Conservation (phyloP, 495 filamentous ascomycete species). For the Podospora appendiculata region DNA sequence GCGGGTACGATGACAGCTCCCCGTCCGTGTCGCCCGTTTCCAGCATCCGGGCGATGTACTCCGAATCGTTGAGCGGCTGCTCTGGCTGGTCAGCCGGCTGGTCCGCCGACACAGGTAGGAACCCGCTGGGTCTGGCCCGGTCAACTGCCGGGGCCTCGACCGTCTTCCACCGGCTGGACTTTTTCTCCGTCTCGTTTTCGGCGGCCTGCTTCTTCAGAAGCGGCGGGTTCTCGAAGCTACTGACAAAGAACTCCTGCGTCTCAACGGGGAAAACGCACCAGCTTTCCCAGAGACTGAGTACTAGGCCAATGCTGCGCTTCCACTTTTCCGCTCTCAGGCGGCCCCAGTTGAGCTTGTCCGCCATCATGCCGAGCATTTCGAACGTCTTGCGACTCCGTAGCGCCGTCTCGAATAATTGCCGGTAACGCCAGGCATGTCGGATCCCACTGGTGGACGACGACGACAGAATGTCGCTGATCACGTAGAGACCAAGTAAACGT, state of each 20-base stretch:
- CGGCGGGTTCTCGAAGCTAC: conserved; percentile 69
- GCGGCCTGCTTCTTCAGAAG: conserved; percentile 43
- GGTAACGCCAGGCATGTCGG: conserved; percentile 84
- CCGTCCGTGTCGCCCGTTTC: conserved; percentile 29
- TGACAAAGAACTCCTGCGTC: conserved; percentile 63
- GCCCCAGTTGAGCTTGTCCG: conserved; percentile 74
- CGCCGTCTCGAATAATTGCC: conserved; percentile 73
- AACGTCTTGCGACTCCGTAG: conserved; percentile 67
- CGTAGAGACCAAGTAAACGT: conserved; percentile 74
- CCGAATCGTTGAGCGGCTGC: conserved; percentile 15
- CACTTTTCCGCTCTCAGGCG: conserved; percentile 81
- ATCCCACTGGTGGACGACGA: conserved; percentile 77
- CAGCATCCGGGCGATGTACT: conserved; percentile 20
- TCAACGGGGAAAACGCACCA: conserved; percentile 80
- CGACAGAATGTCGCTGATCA: conserved; percentile 83
- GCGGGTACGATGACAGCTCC: conserved; percentile 11
- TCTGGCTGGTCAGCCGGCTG: conserved; percentile 4
- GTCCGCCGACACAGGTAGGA: conserved; percentile 23
- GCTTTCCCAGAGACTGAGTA: conserved; percentile 78
- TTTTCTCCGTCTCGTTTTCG: conserved; percentile 43
- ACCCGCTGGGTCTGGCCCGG: conserved; percentile 25
- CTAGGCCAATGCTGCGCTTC: conserved; percentile 67
- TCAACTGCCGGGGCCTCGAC: conserved; percentile 44
- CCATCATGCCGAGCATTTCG: conserved; percentile 69
- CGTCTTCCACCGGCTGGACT: conserved; percentile 58